Evolutionary conservation across 345 rosid genomes (phyloP), one percentile per base, ranked within the genome.

Genomic region (Zanthoxylum bungeanum): DNA sequence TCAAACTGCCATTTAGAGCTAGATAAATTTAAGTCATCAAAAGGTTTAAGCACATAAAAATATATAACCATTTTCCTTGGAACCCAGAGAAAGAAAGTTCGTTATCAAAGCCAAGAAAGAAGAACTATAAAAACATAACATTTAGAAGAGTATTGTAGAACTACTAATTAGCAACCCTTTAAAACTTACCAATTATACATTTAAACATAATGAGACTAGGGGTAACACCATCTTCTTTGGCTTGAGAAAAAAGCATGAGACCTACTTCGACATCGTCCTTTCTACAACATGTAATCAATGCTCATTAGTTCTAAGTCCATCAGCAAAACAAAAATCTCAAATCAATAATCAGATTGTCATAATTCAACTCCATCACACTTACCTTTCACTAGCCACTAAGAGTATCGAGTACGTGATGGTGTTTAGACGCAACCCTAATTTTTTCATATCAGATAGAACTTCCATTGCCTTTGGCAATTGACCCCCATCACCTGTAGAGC

Each of bases 361-460:
- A 75, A 73, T 30, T 27, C 7, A 70, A 73, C 8, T 30, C 53
- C 34, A 44, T 65, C 31, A 24, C 40, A 69, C 82, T 62, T 82
- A 91, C 98, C 80, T 90, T 73, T 94, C 95, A 78, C 97, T 85
- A 72, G 93, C 96, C 76, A 86, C 92, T 73, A 85, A 66, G 76
- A 94, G 95, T 73, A 89, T 77, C 3, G 97, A 90, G 83, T 94
- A 94, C 52, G 98, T 91, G 61, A 94, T 75, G 72, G 78, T 81
- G 75, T 91, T 88, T 75, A 95, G 93, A 64, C 71, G 50, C 79
- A 94, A 71, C 27, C 87, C 86, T 58, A 84, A 74, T 25, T 76
- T 72, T 78, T 85, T 85, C 84, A 94, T 91, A 75, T 94, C 97
- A 49, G 84, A 79, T n/a, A 94, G 82, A 76, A 84, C 77, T 75